Base-by-base conservation (phyloP, 495 filamentous ascomycete species). In the Daldinia concentrica region DNA sequence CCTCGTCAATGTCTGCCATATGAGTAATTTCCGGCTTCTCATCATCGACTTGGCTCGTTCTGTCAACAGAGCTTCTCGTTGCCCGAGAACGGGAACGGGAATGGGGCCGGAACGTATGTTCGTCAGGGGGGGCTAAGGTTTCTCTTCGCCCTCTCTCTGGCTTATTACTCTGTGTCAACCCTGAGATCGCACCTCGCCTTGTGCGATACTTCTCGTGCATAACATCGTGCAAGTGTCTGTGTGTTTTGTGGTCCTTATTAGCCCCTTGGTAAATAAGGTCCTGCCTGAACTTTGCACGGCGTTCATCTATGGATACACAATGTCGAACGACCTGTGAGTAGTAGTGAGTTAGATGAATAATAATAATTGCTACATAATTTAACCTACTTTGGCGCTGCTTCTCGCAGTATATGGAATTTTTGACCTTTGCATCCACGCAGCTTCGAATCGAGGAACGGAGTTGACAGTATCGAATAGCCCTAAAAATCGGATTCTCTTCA, bases 351-450 rank as follows among this genome's bases (percentile, higher is more conserved):
- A 88, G 2, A 85, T 87, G 48, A 88, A 88, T 9, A 1, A 27
- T 43, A 19, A 27, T 22, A 85, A 78, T 66, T 89, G 89, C 60
- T 88, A 88, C 76, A 58, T 86, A 85, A n/a, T 86, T 79, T 36
- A 4, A 67, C 74, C n/a, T 64, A 76, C 76, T 71, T 83, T 90
- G 17, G 92, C 92, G 4, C 90, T 90, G 65, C 90, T 93, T 50
- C 90, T 85, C 1, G 92, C 92, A 0, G 92, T 94, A 68, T 95
- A 95, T 0, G 92, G 91, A 64, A 93, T 93, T 74, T 91, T 93
- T 67, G 85, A 90, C 30, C 92, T 85, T 72, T 93, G 86, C 90
- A 97, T 91, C 91, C 91, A 95, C 0, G 93, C 92, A 8, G 89
- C 87, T 78, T 97, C 93, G 64, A 95, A 95, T 5, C 86, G 82